These are phyloP conservation scores for Colletotrichum gigasporum DNA, from an alignment of 2,329 filamentous ascomycete species.

Conservation along the genomic window DNA sequence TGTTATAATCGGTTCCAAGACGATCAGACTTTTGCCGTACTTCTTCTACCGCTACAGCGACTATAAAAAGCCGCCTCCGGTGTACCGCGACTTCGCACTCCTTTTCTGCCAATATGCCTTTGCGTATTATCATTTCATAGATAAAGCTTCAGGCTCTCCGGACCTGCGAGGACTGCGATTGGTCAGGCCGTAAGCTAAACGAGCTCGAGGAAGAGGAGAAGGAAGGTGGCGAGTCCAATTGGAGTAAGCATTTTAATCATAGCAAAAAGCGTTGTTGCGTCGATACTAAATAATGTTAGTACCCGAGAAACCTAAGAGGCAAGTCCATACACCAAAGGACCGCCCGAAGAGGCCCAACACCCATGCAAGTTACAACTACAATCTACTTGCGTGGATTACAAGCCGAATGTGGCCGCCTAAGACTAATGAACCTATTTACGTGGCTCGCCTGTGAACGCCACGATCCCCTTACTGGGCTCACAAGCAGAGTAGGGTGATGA, in stretches of 20 bases:
- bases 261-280: too few species aligned
- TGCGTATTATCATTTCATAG: constrained; percentile 64
- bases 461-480: too few species aligned
- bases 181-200: constrained; percentile 50
- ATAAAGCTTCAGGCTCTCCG: constrained; percentile 66
- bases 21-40: constrained; percentile 64
- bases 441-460: too few species aligned
- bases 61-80: constrained; percentile 58
- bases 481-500: too few species aligned
- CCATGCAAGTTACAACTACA: not conserved
- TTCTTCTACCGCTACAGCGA: too few species aligned
- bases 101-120: constrained; percentile 62
- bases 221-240: not conserved
- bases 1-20: constrained; percentile 65
- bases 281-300: too few species aligned
- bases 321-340: too few species aligned
- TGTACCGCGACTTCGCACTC: constrained; percentile 59
- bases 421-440: too few species aligned
- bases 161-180: constrained; percentile 58
- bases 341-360: not conserved
- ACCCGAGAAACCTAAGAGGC: too few species aligned
- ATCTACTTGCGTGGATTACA: too few species aligned
- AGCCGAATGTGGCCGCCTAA: too few species aligned
- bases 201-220: constrained; percentile 30
- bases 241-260: too few species aligned